Evolutionary conservation across 768 basidiomycete genomes (phyloP), one percentile per base, ranked within the genome.

Genomic region (Hygrophorus russula): DNA sequence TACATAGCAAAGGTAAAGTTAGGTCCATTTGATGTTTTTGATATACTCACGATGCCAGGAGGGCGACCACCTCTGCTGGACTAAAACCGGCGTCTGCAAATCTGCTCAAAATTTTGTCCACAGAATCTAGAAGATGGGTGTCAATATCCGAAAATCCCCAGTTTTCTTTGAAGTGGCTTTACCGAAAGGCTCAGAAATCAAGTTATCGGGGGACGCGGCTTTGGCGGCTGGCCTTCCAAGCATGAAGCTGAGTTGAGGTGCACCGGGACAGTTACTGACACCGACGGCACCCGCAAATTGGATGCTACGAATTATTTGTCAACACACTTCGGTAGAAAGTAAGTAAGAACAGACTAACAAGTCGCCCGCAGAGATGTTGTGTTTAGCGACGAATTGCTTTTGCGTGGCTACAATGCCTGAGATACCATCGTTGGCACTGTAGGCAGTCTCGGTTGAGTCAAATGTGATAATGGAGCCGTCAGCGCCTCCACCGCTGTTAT

Each of bases 401-500:
- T 68, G 59, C 0, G 44, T 53, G 3, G 59, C 60, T 35, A 70
- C 58, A 41, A 69, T 63, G 12, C 65, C 68, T 46, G 69, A 65
- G 29, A 67, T 59, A 8, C 71, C 71, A 19, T 46, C 49, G 50
- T 73, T 73, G 4, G 70, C 68, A 5, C 56, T 51, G 56, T 67
- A 74, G 6, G 49, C 45, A 15, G 63, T 56, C 51, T 74, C 74
- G 30, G 64, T 62, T 7, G 62, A 57, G 17, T 54, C 50, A 56
- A 76, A 74, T 1, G 59, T 56, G 46, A 71, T 61, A 47, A 74
- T 66, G 3, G 71, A 74, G 20, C 71, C 74, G 46, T 76, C 73
- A 36, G 67, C 65, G 14, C 67, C 67, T 51, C 67, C 66, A 43
- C 66, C 64, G 42, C 65, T 67, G 39, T 63, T 60, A 13, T 49